Percentiles rank a stretch among this genome's conserved stretches.
These are phyloP conservation scores for Fusarium albidum DNA, from an alignment of 2,329 filamentous ascomycete species.

Conservation along the genomic window DNA sequence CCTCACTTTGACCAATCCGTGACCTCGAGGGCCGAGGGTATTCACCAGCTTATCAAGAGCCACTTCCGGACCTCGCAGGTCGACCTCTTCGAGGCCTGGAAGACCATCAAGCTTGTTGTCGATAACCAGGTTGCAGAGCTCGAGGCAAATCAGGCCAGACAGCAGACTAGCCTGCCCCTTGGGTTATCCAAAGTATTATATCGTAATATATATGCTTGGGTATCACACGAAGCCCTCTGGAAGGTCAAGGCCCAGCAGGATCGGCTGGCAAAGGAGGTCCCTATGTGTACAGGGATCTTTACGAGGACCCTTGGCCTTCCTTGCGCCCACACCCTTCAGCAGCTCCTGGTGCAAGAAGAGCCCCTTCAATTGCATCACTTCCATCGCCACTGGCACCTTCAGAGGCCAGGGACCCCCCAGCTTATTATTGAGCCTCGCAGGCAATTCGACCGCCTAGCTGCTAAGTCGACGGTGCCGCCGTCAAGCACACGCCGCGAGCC, in stretches of 20 bases:
- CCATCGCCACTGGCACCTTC: slow-evolving; percentile 25
- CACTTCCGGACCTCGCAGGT: not conserved
- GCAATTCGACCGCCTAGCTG: slow-evolving; percentile 7
- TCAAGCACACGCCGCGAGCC: slow-evolving; percentile 13
- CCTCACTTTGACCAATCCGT: slow-evolving; percentile 29
- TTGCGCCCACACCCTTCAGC: not conserved
- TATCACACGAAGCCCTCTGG: not conserved
- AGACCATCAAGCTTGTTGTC: not conserved
- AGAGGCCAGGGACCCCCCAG: slow-evolving; percentile 4
- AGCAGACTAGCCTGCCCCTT: not conserved
- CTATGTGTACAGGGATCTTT: slow-evolving; percentile 24
- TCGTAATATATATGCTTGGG: not conserved
- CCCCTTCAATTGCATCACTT: slow-evolving; percentile 22
- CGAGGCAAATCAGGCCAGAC: not conserved
- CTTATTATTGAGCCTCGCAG: slow-evolving; percentile 21
- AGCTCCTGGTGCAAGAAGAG: slow-evolving; percentile 7
- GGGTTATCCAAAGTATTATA: not conserved
- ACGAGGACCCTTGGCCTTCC: slow-evolving; percentile 3
- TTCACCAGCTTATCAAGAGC: slow-evolving; percentile 1
- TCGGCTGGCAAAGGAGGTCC: not conserved
- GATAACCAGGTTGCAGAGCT: not conserved
- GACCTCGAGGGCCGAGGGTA: not conserved
- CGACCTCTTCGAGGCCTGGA: slow-evolving; percentile 4
- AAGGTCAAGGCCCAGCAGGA: slow-evolving; percentile 1
- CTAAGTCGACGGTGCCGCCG: slow-evolving; percentile 7